Conservation (phyloP, 495 filamentous ascomycete genomes). For the Hypoxylon lienhwacheense region DNA sequence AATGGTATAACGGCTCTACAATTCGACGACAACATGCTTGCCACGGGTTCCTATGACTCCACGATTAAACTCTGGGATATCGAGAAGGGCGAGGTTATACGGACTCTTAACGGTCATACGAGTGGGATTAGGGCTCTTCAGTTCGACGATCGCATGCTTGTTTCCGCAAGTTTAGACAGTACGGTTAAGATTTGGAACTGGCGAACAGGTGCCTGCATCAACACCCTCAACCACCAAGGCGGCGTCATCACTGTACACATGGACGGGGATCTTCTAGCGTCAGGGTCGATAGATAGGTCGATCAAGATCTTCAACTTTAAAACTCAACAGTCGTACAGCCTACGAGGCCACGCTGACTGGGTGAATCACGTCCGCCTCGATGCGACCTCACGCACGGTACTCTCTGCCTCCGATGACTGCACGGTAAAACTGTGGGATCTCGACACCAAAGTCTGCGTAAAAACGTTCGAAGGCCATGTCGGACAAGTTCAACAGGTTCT, state of each 20-base stretch:
- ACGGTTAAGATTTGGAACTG: conserved; percentile 95
- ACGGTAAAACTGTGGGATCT: conserved; percentile 93
- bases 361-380: conserved; percentile 92
- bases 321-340: conserved; percentile 71
- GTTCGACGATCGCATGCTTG: conserved; percentile 89
- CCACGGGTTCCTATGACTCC: conserved; percentile 90
- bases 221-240: conserved; percentile 73
- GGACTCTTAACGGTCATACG: conserved; percentile 79
- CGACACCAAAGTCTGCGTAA: conserved; percentile 74
- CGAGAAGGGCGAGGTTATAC: conserved; percentile 79
- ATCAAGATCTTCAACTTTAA: conserved; percentile 95
- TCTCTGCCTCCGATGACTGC: conserved; percentile 92
- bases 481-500: conserved; percentile 93
- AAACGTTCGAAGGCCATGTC: conserved; percentile 87
- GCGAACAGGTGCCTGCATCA: conserved; percentile 85
- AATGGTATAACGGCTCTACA: conserved; percentile 97
- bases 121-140: conserved; percentile 84
- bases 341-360: conserved; percentile 88
- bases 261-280: conserved; percentile 76
- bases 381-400: conserved; percentile 73
- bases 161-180: conserved; percentile 76
- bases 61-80: conserved; percentile 97
- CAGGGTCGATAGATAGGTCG: conserved; percentile 83
- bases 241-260: conserved; percentile 89
- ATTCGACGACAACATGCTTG: conserved; percentile 90